Evolutionary conservation across 805 yeast species (phyloP).

Genomic region (Candida tibetensis): DNA sequence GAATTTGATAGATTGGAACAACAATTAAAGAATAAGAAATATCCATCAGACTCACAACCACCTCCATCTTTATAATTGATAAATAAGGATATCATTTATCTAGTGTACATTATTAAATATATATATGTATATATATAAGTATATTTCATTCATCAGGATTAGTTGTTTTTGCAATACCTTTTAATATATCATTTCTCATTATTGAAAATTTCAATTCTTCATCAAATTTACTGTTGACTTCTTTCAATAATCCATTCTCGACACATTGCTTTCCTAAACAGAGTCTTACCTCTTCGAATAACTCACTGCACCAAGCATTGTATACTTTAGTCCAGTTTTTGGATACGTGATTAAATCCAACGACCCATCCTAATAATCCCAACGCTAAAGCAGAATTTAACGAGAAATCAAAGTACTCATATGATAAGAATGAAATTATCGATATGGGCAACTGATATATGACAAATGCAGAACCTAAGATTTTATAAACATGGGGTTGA

Average conservation of each 20-base stretch:
- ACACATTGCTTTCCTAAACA: constrained; percentile 34
- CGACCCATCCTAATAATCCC: constrained; percentile 35
- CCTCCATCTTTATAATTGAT: constrained; percentile 25
- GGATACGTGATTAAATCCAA: constrained; percentile 42
- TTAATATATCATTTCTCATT: constrained; percentile 7
- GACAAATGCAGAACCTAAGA: constrained; percentile 27
- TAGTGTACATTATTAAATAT: not conserved
- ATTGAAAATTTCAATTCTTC: constrained; percentile 11
- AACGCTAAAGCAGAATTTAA: constrained; percentile 33
- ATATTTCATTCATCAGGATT: constrained; percentile 1
- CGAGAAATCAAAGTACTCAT: constrained; percentile 32
- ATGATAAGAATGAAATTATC: constrained; percentile 27
- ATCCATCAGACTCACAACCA: constrained; percentile 13
- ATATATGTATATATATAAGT: not conserved
- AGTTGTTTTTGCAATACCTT: constrained; percentile 3
- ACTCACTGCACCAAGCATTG: constrained; percentile 23
- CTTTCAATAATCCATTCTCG: constrained; percentile 36
- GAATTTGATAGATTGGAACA: constrained; percentile 85
- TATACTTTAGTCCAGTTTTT: constrained; percentile 33
- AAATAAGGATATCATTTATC: no score
- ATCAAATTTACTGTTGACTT: constrained; percentile 25
- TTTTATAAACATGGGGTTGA: constrained; percentile 35
- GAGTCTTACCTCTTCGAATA: constrained; percentile 37
- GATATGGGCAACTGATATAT: constrained; percentile 40
- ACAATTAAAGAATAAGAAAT: constrained; percentile 22